Evolutionary conservation across 352 stramenopile species (phyloP).

Genomic region (Phytophthora kernoviae): DNA sequence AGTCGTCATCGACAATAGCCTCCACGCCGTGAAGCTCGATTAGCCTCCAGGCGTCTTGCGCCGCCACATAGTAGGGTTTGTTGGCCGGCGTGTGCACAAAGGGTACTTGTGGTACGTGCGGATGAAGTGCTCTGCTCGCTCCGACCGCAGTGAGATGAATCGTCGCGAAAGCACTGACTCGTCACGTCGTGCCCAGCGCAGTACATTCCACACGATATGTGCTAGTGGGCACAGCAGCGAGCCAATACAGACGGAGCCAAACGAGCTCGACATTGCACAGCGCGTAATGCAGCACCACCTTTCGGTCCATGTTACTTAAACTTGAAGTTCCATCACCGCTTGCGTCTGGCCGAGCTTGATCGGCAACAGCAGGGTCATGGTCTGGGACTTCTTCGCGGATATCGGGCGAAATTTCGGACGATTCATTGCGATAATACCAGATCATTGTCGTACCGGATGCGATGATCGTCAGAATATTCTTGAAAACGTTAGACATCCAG

Average conservation of each 20-base stretch:
- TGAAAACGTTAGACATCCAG: constrained; percentile 89
- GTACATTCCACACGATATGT: constrained; percentile 77
- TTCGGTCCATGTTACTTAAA: constrained; percentile 36
- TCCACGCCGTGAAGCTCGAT: constrained; percentile 84
- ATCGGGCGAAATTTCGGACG: constrained; percentile 55
- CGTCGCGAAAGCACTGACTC: constrained; percentile 67
- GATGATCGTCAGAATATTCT: constrained; percentile 82
- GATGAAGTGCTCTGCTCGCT: constrained; percentile 75
- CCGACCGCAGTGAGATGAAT: constrained; percentile 66
- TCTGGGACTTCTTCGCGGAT: constrained; percentile 42
- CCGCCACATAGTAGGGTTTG: constrained; percentile 81
- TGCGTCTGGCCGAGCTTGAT: constrained; percentile 21
- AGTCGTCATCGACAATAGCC: constrained; percentile 85
- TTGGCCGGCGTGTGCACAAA: constrained; percentile 78
- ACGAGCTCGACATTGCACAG: constrained; percentile 69
- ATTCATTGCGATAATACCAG: constrained; percentile 87
- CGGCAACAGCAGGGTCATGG: constrained; percentile 35
- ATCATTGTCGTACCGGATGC: constrained; percentile 82
- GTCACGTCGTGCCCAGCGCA: constrained; percentile 77
- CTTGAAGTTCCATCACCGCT: constrained; percentile 1
- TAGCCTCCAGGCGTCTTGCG: constrained; percentile 75
- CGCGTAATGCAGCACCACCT: constrained; percentile 77
- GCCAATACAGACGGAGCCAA: constrained; percentile 85
- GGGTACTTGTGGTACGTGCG: constrained; percentile 87
- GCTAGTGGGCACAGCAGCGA: constrained; percentile 80